These are phyloP conservation scores for Quercus wislizeni DNA, from an alignment of 306 rosid species.

Conservation along the genomic window DNA sequence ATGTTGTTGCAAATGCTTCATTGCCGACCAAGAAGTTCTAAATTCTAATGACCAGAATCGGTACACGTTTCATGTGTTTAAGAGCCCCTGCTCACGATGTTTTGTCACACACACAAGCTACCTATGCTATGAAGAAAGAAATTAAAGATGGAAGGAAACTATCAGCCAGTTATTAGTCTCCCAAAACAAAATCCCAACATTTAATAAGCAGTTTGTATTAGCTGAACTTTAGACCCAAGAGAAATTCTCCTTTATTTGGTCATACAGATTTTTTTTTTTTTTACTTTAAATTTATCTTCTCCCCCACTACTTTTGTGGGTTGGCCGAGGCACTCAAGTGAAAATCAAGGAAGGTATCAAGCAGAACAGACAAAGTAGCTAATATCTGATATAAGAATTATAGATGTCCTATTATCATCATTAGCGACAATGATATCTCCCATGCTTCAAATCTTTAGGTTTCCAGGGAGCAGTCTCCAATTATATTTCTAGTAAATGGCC, in stretches of 20 bases:
- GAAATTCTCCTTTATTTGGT: no score
- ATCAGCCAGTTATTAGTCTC: neutral
- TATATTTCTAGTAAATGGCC: constrained; percentile 22
- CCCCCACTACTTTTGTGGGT: neutral
- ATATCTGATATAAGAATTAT: constrained; percentile 1
- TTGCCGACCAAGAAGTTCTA: neutral
- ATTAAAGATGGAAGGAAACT: neutral
- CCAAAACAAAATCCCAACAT: no score
- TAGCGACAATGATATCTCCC: constrained; percentile 21
- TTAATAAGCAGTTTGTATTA: no score
- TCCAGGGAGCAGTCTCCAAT: constrained; percentile 22
- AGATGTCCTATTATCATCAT: constrained; percentile 11
- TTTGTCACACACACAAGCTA: neutral
- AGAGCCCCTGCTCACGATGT: neutral
- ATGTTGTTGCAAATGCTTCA: neutral
- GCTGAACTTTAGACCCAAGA: no score
- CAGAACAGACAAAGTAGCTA: neutral
- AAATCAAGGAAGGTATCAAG: constrained; percentile 19
- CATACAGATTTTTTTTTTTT: neutral
- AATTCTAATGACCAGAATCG: no score
- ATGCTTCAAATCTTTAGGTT: neutral
- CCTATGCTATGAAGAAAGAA: neutral
- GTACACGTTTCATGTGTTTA: neutral
- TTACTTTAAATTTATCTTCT: neutral
- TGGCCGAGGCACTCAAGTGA: neutral